Conservation (phyloP, 2,329 filamentous ascomycete species). For the Cordyceps cicadae region DNA sequence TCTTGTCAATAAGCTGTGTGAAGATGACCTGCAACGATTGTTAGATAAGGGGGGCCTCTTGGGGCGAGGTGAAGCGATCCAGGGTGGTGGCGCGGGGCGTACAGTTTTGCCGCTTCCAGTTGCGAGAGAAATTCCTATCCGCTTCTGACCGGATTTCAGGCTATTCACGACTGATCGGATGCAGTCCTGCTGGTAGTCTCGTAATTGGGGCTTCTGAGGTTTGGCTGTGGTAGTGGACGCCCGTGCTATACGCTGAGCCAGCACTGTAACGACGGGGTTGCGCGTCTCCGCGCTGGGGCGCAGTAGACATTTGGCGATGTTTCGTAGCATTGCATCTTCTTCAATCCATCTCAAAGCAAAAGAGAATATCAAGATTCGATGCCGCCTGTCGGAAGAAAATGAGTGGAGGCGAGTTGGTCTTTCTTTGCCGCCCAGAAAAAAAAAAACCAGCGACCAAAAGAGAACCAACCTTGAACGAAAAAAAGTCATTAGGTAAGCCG, state of each 20-base stretch:
- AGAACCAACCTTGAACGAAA: neutral
- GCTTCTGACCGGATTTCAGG: conserved; percentile 62
- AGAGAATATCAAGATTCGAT: neutral
- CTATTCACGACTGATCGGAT: conserved; percentile 71
- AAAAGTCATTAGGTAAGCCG: conserved; percentile 8
- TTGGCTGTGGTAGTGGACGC: conserved; percentile 4
- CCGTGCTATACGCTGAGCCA: conserved; percentile 6
- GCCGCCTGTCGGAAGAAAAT: neutral
- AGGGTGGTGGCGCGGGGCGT: conserved; percentile 20
- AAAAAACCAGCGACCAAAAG: conserved; percentile 1
- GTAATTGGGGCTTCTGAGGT: conserved; percentile 44
- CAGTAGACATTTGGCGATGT: conserved; percentile 21
- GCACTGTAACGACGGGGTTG: conserved; percentile 6
- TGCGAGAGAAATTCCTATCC: conserved; percentile 76
- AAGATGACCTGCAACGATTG: conserved; percentile 65
- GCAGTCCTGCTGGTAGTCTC: conserved; percentile 85
- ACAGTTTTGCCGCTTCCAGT: conserved; percentile 88
- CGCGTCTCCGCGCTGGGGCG: conserved; percentile 14
- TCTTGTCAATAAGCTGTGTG: conserved; percentile 80
- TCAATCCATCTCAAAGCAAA: neutral
- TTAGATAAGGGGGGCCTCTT: neutral
- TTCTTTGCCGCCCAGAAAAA: neutral
- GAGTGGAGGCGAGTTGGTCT: neutral
- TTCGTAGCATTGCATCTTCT: conserved; percentile 31
- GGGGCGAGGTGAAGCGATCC: neutral